Conservation (phyloP, 2,329 filamentous ascomycete species). For the Arthrobotrys conoides region DNA sequence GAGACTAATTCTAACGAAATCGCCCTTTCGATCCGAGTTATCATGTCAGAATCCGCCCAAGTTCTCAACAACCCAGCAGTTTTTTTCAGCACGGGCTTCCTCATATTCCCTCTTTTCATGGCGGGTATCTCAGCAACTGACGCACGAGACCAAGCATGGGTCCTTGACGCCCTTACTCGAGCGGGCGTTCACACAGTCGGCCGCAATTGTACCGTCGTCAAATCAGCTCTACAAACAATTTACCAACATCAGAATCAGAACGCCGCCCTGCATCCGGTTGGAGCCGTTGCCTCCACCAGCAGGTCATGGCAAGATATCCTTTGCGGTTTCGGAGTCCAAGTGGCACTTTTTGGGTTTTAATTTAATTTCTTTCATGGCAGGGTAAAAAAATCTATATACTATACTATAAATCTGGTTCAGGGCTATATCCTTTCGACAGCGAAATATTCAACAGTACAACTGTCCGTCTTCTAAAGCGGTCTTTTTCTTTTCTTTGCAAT, state of each 20-base stretch:
- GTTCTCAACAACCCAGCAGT: slow-evolving; percentile 64
- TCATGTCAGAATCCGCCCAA: slow-evolving; percentile 64
- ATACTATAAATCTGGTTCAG: slow-evolving; percentile 21
- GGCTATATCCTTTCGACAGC: slow-evolving; percentile 28
- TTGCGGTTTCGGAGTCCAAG: slow-evolving; percentile 57
- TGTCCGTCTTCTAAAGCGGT: slow-evolving; percentile 29
- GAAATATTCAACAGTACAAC: slow-evolving; percentile 41
- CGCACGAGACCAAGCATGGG: slow-evolving; percentile 68
- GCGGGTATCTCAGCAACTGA: slow-evolving; percentile 69
- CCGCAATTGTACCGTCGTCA: slow-evolving; percentile 55
- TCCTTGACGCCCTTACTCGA: slow-evolving; percentile 69
- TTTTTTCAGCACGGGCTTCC: slow-evolving; percentile 68
- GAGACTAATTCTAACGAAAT: slow-evolving; percentile 69
- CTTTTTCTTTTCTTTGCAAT: slow-evolving; percentile 25
- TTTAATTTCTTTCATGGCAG: slow-evolving; percentile 5
- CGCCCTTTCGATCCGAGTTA: slow-evolving; percentile 68
- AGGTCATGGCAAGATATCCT: slow-evolving; percentile 58
- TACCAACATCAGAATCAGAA: slow-evolving; percentile 53
- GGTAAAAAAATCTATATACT: not conserved
- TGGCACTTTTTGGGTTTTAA: slow-evolving; percentile 60
- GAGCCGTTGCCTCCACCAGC: slow-evolving; percentile 43
- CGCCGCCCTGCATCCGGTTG: slow-evolving; percentile 37
- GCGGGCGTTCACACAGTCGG: slow-evolving; percentile 55
- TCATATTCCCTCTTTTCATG: slow-evolving; percentile 73
- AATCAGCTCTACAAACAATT: slow-evolving; percentile 46